Conservation (phyloP, 352 stramenopile genomes). For the Phytophthora nicotianae region DNA sequence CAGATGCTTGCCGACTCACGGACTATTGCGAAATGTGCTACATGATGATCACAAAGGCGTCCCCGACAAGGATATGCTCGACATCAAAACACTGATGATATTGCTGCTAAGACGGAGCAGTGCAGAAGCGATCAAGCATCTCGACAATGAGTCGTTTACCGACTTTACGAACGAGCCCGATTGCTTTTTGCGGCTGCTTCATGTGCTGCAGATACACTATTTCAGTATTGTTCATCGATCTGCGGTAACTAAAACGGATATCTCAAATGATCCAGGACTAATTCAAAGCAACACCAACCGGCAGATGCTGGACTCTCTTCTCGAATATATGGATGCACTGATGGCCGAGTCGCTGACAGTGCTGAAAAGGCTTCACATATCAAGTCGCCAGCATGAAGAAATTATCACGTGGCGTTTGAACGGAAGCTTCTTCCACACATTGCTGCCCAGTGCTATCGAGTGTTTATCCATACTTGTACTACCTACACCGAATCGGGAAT, state of each 20-base stretch:
- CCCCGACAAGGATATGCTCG: conserved; percentile 7
- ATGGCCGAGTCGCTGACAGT: conserved; percentile 39
- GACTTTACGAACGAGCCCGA: conserved; percentile 25
- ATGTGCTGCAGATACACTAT: conserved; percentile 49
- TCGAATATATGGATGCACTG: conserved; percentile 48
- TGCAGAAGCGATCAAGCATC: conserved; percentile 23
- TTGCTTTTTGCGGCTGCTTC: conserved; percentile 43
- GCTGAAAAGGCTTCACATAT: conserved; percentile 56
- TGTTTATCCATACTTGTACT: conserved; percentile 42
- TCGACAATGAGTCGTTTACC: conserved; percentile 23
- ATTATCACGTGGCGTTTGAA: conserved; percentile 54
- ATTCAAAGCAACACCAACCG: background rate
- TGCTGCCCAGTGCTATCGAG: conserved; percentile 57
- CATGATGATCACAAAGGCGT: conserved; percentile 4
- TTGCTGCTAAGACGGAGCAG: conserved; percentile 29
- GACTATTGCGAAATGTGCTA: background rate
- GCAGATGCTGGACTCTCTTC: conserved; percentile 34
- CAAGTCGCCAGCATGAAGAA: conserved; percentile 60
- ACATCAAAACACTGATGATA: conserved; percentile 32
- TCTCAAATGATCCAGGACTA: background rate
- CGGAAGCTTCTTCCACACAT: conserved; percentile 49
- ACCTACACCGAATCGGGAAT: background rate
- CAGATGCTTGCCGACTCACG: conserved; percentile 17
- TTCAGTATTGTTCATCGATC: conserved; percentile 36
- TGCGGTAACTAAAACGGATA: background rate